Evolutionary conservation across 768 basidiomycete species (phyloP).

Genomic region (Boletales sp.): DNA sequence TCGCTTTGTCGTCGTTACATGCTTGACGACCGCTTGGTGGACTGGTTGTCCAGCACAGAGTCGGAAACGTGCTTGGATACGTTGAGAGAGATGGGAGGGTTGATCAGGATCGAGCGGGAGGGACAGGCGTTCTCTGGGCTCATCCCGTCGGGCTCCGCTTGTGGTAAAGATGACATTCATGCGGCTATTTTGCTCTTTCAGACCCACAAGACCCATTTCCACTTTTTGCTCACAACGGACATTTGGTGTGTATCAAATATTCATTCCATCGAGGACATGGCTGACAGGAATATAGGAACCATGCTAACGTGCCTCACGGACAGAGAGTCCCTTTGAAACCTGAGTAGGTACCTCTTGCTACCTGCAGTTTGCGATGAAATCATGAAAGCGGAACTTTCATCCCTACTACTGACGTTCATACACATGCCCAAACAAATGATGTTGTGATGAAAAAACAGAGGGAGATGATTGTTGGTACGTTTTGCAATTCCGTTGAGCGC

Average conservation of each 20-base stretch:
- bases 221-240: slow-evolving; percentile 7
- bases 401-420: too few species aligned
- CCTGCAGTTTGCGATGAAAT: too few species aligned
- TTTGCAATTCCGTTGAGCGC: accelerated
- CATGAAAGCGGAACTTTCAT: too few species aligned
- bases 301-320: neutral
- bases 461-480: slow-evolving; percentile 5
- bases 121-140: neutral
- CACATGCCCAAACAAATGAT: too few species aligned
- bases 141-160: neutral
- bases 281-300: neutral
- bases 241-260: slow-evolving; percentile 6
- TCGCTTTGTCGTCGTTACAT: neutral
- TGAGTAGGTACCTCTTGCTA: too few species aligned
- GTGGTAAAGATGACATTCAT: slow-evolving; percentile 1
- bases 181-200: neutral
- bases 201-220: slow-evolving; percentile 3
- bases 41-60: slow-evolving; percentile 1
- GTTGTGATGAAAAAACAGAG: neutral
- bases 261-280: too few species aligned
- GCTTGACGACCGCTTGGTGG: neutral
- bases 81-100: neutral
- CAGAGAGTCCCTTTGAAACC: too few species aligned
- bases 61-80: slow-evolving; percentile 2
- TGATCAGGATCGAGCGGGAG: neutral